phyloP scores from a whole-genome alignment of 2,329 filamentous ascomycete genomes.

The Exophiala bonariae region DNA sequence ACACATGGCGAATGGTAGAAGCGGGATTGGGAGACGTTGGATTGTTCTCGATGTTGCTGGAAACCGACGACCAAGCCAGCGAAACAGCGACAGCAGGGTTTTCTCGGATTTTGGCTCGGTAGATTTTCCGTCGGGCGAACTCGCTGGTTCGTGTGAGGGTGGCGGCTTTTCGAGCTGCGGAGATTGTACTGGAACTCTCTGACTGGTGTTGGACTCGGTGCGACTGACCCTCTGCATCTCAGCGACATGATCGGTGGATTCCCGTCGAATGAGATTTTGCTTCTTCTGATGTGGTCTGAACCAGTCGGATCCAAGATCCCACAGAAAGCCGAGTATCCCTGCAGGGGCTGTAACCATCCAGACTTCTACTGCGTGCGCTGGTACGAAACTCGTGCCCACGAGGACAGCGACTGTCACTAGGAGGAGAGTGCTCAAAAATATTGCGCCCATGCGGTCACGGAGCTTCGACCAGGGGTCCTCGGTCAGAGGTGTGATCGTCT shows the following conservation, averaged over 20 bases:
- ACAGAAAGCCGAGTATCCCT: conserved; percentile 25
- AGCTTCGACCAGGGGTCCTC: conserved; percentile 28
- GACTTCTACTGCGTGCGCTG: conserved; percentile 25
- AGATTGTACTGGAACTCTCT: neutral
- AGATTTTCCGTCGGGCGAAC: neutral
- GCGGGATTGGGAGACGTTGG: conserved; percentile 22
- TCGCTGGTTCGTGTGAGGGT: neutral
- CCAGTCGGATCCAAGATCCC: conserved; percentile 24
- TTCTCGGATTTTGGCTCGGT: neutral
- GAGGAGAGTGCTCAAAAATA: conserved; percentile 26
- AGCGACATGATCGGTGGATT: conserved; percentile 14
- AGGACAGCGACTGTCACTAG: conserved; percentile 27
- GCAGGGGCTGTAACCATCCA: conserved; percentile 30
- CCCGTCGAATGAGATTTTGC: conserved; percentile 1
- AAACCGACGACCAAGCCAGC: conserved; percentile 17
- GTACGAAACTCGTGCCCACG: conserved; percentile 30
- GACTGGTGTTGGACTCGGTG: neutral
- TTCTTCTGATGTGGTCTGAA: conserved; percentile 11
- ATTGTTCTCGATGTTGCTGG: conserved; percentile 23
- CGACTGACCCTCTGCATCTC: conserved; percentile 11
- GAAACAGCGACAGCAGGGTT: conserved; percentile 17
- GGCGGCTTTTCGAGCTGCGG: neutral
- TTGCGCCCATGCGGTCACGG: conserved; percentile 23
- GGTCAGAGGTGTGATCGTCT: conserved; percentile 23
- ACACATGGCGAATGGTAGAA: conserved; percentile 29